Evolutionary conservation across 179 eudicot genomes (phyloP).

Genomic region (Beta macrorhiza): DNA sequence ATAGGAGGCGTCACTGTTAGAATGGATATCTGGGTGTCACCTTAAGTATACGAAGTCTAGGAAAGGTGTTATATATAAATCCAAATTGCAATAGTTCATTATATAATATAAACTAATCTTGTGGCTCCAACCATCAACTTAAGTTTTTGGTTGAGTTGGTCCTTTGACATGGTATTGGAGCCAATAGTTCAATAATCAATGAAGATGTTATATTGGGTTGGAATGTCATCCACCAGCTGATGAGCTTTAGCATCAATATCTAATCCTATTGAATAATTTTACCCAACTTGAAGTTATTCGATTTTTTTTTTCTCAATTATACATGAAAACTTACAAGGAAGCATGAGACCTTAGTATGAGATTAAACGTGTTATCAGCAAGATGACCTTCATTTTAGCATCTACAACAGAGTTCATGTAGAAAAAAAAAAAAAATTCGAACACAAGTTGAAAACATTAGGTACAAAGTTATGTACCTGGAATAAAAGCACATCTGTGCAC

Average conservation of each 20-base stretch:
- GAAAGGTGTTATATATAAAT: neutral
- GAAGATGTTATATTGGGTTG: neutral
- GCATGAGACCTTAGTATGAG: slow-evolving; percentile 7
- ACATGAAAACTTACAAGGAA: neutral
- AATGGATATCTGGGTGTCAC: neutral
- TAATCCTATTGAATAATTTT: too few relatives aligned
- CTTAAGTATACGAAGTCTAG: neutral
- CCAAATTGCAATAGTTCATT: neutral
- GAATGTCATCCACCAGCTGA: neutral
- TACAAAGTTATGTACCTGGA: too few relatives aligned
- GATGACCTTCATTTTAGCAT: neutral
- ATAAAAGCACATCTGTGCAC: too few relatives aligned
- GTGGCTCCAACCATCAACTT: too few relatives aligned
- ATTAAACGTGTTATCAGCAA: neutral
- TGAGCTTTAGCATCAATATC: too few relatives aligned
- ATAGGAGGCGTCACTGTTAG: neutral
- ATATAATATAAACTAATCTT: too few relatives aligned
- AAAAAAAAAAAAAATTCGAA: neutral
- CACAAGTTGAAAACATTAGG: too few relatives aligned
- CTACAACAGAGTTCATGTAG: neutral
- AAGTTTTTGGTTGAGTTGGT: too few relatives aligned
- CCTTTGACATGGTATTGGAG: too few relatives aligned
- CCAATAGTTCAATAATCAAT: too few relatives aligned
- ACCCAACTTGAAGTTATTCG: neutral
- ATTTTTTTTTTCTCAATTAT: neutral